phyloP scores from a whole-genome alignment of 352 stramenopile species.

The Aphanomyces euteiches region DNA sequence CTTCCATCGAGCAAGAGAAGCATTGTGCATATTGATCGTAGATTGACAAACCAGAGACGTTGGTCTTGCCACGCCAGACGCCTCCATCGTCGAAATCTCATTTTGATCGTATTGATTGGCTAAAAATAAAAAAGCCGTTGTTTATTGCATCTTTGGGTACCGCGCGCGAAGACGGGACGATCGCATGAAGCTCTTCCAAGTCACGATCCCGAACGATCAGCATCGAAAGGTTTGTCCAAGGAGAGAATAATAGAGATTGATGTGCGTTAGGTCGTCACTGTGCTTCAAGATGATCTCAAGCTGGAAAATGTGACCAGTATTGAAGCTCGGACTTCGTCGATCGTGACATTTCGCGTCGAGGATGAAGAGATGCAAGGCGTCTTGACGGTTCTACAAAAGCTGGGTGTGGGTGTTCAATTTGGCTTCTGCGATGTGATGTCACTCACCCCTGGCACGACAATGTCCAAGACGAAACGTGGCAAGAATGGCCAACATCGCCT shows the following conservation, averaged over 20 bases:
- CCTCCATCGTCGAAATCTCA: no score
- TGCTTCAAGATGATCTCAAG: slow-evolving; percentile 77
- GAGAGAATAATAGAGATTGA: neutral
- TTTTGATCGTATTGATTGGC: neutral
- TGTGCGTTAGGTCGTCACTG: slow-evolving; percentile 55
- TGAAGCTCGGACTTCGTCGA: slow-evolving; percentile 78
- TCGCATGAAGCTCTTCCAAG: slow-evolving; percentile 84
- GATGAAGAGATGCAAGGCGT: slow-evolving; percentile 82
- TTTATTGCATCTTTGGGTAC: no score
- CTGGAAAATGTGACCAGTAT: slow-evolving; percentile 81
- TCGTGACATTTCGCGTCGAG: slow-evolving; percentile 82
- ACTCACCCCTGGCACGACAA: slow-evolving; percentile 75
- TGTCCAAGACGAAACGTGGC: slow-evolving; percentile 46
- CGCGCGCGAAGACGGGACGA: neutral
- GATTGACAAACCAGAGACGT: no score
- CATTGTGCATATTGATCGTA: no score
- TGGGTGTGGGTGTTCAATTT: slow-evolving; percentile 81
- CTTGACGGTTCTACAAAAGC: slow-evolving; percentile 72
- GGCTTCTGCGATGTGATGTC: slow-evolving; percentile 87
- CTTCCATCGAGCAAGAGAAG: no score
- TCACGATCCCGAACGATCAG: slow-evolving; percentile 81
- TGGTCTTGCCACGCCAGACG: no score
- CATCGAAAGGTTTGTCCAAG: slow-evolving; percentile 50
- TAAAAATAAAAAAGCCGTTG: neutral
- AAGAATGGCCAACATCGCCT: slow-evolving; percentile 46